Base-by-base conservation (phyloP, 768 basidiomycete species). In the Psilocybe cyanescens region DNA sequence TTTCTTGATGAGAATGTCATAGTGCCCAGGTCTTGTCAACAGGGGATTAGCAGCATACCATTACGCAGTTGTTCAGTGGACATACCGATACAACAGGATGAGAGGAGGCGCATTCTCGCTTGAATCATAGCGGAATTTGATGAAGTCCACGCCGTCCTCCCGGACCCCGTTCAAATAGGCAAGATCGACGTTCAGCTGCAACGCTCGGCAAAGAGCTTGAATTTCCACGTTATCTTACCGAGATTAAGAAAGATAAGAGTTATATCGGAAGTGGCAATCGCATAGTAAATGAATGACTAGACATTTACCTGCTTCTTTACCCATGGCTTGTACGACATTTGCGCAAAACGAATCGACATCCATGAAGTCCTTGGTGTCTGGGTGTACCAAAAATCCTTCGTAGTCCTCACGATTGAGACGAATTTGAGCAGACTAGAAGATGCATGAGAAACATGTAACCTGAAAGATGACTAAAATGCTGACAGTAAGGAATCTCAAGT, bases 211-310 rank as follows among this genome's bases (percentile, higher is more conserved):
- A 9, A 97, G 79, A 1, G 95, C 94, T 37, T 83, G 83, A 64
- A 96, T 90, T 68, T 94, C 91, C 9, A 90, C 87, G 65, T 96
- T 89, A 66, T 96, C 95, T 86, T 72, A 24, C n/a, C 33, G 33
- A 37, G 14, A 28, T 41, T 28, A 33, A 56, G 11, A n/a, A 19
- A 47, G 24, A 24, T 24, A 24, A 24, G 28, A 44, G 33, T 51
- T 50, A 24, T 48, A 46, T 51, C 9, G 57, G 47, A 33, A 29
- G 11, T 48, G 8, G 24, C 24, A 30, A 33, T 14, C 14, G 4
- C 12, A 1, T 19, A 29, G 55, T n/a, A 28, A 33, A 39, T 28
- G 33, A 16, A 37, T 55, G 11, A 31, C 29, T 46, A 76, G 37
- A 24, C 24, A 24, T 24, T 58, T 63, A 87, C 91, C 92, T 49